Conservation (phyloP, 495 filamentous ascomycete genomes). For the Neurospora tetraspora region DNA sequence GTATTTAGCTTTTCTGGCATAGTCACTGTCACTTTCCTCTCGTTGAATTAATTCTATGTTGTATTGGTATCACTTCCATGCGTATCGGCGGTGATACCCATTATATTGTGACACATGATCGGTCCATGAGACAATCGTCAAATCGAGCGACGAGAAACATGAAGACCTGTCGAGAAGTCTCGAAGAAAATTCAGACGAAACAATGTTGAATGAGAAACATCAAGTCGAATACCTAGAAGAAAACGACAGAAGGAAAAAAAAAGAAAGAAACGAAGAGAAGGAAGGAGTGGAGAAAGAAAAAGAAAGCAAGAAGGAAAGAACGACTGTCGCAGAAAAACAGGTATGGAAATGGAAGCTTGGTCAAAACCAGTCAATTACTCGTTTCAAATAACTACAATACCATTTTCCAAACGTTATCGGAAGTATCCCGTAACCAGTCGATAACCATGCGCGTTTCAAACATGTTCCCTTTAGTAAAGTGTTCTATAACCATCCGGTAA, state of each 20-base stretch:
- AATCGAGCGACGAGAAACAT: neutral
- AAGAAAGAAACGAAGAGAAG: neutral
- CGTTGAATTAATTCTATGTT: neutral
- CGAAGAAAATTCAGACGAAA: neutral
- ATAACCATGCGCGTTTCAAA: no score
- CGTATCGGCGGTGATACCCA: no score
- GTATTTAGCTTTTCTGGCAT: neutral
- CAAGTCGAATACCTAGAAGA: neutral
- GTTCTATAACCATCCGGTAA: no score
- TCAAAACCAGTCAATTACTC: neutral
- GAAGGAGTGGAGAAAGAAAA: no score
- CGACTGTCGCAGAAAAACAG: neutral
- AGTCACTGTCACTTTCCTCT: neutral
- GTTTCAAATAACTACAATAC: neutral
- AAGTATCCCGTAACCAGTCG: neutral
- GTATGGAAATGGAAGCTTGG: neutral
- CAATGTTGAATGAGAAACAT: neutral
- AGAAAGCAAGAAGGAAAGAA: neutral
- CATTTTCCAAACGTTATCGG: neutral
- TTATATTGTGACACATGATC: no score
- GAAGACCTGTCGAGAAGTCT: neutral
- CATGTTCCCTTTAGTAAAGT: no score
- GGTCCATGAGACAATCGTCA: neutral
- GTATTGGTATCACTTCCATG: neutral
- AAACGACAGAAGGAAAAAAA: neutral